Percentiles rank a stretch among this genome's conserved stretches.
Evolutionary conservation across 225 moss, liverwort and hornwort species (phyloP).

Genomic region (Neckera pumila): DNA sequence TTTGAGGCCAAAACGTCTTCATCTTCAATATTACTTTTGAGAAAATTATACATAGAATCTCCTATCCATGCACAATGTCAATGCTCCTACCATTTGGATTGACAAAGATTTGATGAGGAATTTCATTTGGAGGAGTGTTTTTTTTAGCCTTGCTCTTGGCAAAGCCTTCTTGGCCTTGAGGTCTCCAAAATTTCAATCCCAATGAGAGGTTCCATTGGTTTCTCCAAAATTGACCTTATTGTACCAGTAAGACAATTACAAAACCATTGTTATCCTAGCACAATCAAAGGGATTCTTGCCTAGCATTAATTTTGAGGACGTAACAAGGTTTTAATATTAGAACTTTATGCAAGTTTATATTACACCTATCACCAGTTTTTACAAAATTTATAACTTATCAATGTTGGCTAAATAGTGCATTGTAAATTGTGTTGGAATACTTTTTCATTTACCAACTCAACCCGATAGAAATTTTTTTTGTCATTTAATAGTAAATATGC

Average conservation of each 20-base stretch:
- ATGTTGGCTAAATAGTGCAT: background rate
- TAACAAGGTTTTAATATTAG: background rate
- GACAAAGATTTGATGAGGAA: background rate
- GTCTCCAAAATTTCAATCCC: too few relatives aligned
- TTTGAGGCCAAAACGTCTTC: background rate
- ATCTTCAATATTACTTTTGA: background rate
- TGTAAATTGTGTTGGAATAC: background rate
- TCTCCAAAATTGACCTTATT: background rate
- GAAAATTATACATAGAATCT: background rate
- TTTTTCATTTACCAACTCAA: background rate
- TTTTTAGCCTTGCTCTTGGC: background rate
- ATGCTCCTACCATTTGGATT: background rate
- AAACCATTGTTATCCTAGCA: background rate
- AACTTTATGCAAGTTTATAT: background rate
- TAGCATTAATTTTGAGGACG: background rate
- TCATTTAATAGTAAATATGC: background rate
- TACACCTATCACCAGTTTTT: background rate
- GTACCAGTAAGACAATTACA: too few relatives aligned
- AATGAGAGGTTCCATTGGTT: background rate
- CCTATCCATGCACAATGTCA: background rate
- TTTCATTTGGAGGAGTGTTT: background rate
- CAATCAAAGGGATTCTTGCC: accelerated
- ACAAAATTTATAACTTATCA: background rate
- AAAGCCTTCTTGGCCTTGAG: background rate
- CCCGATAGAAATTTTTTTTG: background rate